Base-by-base conservation (phyloP, 2,329 filamentous ascomycete genomes). In the Penicillium sclerotiorum region DNA sequence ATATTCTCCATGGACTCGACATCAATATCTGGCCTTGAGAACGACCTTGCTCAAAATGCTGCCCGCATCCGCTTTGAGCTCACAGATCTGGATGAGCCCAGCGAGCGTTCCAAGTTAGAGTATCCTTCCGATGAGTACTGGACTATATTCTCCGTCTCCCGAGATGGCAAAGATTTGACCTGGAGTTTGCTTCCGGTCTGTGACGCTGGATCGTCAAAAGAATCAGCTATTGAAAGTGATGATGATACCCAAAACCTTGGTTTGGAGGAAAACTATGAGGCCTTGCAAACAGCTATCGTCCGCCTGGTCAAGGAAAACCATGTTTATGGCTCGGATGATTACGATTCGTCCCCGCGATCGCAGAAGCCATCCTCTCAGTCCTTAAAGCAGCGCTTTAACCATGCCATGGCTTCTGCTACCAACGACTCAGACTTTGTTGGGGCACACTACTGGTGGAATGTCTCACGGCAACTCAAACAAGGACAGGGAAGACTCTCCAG, bases 361-460 rank as follows among this genome's bases (percentile, higher is more conserved):
- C 22, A 42, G 6, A 52, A 52, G 15, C 30, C 49, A 30, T 40
- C 45, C 5, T 45, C 46, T 5, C 49, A 56, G 20, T 66, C 69
- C 8, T 59, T 75, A 33, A 69, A 65, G 48, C 63, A 68, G 49
- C 59, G 65, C 13, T 74, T 75, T 54, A 85, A 87, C 56, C 86
- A 87, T 15, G 89, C 89, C 13, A 88, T 88, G 58, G 80, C 85
- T 1, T 87, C 90, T 66, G 91, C 89, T 47, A 85, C 89, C 59
- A 84, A 87, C 20, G 84, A 88, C 53, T 88, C 88, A 0, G 90
- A 95, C 66, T 96, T 91, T 62, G 84, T 94, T 42, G 87, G 87
- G 23, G 88, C 90, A 1, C 89, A 95, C 60, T 80, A 89, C 44
- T 96, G 93, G 75, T 93, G 89, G 85, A 88, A 87, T 65, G 91